A percentile compares a stretch with the other conserved stretches of the same genome.
phyloP scores from a whole-genome alignment of 495 filamentous ascomycete species.

The Hypoxylon fuscum region DNA sequence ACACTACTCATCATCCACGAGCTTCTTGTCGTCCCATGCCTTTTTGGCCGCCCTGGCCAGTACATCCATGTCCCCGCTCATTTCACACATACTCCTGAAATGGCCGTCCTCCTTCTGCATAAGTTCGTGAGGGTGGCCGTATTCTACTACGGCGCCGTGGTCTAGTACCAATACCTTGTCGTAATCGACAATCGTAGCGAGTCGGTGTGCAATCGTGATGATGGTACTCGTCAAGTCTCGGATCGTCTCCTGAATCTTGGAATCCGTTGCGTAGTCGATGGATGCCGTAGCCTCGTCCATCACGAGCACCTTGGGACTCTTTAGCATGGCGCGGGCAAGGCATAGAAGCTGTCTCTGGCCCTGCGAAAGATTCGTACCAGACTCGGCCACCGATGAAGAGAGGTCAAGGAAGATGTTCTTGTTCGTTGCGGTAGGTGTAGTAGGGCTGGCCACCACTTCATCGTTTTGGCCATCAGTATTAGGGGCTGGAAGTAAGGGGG shows the following conservation, averaged over 20 bases:
- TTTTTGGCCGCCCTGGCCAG: constrained; percentile 80
- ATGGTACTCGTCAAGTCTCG: constrained; percentile 91
- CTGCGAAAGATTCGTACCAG: constrained; percentile 95
- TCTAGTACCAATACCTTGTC: constrained; percentile 98
- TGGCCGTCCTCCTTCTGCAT: constrained; percentile 71
- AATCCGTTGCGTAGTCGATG: constrained; percentile 95
- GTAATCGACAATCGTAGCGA: constrained; percentile 97
- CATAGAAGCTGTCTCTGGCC: constrained; percentile 96
- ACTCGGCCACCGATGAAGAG: constrained; percentile 84
- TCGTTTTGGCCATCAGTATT: constrained; percentile 20
- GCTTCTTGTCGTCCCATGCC: constrained; percentile 54
- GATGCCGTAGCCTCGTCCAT: constrained; percentile 99
- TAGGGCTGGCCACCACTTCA: constrained; percentile 32
- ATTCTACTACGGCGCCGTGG: constrained; percentile 87
- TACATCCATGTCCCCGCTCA: constrained; percentile 83
- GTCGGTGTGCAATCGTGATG: constrained; percentile 96
- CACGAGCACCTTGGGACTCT: constrained; percentile 87
- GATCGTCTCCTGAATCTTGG: constrained; percentile 95
- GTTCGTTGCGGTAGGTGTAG: constrained; percentile 65
- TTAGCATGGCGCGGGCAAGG: constrained; percentile 92
- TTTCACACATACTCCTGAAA: constrained; percentile 95
- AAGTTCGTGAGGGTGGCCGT: constrained; percentile 83
- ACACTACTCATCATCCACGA: constrained; percentile 51
- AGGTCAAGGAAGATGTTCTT: constrained; percentile 95
- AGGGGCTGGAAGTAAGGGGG: constrained; percentile 20